Evolutionary conservation across 75 land plant species (phyloP), one percentile per base, ranked within the genome.

Genomic region (Picea sitchensis): DNA sequence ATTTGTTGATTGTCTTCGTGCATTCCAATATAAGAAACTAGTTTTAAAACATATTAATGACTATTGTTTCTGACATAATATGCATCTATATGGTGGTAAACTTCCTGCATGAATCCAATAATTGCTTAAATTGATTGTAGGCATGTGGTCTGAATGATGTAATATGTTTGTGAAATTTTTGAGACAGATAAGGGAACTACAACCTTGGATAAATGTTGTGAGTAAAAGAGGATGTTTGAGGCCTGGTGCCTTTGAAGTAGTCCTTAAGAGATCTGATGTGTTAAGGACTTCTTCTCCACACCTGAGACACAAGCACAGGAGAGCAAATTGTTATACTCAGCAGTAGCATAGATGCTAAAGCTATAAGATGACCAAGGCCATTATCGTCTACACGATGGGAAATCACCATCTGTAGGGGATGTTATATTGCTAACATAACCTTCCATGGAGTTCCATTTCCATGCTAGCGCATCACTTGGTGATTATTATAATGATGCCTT

Each of bases 101-200:
- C 26, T 71, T 44, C 26, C 51, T 71, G 74, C 74, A 71, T 36
- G 74, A 12, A 41, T 3, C 74, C 74, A 71, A 71, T 71, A 71
- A 71, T 20, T 36, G 18, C 7, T 67, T 51, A 51, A 51, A 51
- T 12, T 18, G 41, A 32, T 67, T 32, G 8, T 15, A 38, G 5
- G 71, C 18, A 36, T 67, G 41, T 67, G 36, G 32, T 11, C 36
- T 17, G 71, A 32, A 12, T 65, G 34, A 65, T 65, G 69, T 65
- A 14, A 65, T 36, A 67, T 67, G 1, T 17, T 17, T 17, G 17
- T 67, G 41, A 67, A 67, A 5, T 34, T 7, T 67, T 67, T 67
- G n/a, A 67, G 20, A 6, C 41, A 67, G 18, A 34, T 20, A 34
- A 67, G n/a, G 18, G 17, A 32, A 34, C 44, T 34, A 67, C 9